A percentile compares a stretch with the other conserved stretches of the same genome.
Conservation (phyloP, 495 filamentous ascomycete species). For the Margaritispora aquatica region DNA sequence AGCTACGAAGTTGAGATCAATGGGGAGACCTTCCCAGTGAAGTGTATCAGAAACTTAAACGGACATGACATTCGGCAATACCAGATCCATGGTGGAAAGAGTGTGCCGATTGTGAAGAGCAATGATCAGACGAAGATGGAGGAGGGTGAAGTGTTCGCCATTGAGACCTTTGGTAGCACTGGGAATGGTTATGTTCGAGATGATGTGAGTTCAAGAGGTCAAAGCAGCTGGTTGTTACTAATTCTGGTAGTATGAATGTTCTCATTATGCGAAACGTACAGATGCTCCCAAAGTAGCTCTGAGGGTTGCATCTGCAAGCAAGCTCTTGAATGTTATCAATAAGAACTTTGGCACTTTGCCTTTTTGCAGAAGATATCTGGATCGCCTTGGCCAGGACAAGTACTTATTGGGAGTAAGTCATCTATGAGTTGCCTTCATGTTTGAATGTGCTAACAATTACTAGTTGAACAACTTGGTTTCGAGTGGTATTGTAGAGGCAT, state of each 20-base stretch:
- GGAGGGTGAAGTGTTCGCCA: conserved; percentile 88
- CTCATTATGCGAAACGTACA: conserved; percentile 64
- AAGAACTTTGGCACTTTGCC: conserved; percentile 90
- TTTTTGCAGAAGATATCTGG: conserved; percentile 80
- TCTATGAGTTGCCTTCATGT: neutral
- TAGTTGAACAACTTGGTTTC: conserved; percentile 76
- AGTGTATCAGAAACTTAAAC: conserved; percentile 81
- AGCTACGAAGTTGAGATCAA: conserved; percentile 79
- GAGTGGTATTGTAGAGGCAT: conserved; percentile 80
- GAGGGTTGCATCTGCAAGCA: conserved; percentile 71
- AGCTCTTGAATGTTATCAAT: conserved; percentile 75
- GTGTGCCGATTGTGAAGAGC: conserved; percentile 83
- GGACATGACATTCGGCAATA: conserved; percentile 84
- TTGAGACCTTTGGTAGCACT: conserved; percentile 91
- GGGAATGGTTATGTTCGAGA: conserved; percentile 80
- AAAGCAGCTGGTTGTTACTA: neutral
- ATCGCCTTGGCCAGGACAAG: conserved; percentile 80
- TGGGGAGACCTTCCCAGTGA: conserved; percentile 73
- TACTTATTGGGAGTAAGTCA: conserved; percentile 72
- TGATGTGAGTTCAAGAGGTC: conserved; percentile 45
- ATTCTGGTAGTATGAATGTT: conserved; percentile 52
- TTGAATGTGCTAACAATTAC: neutral
- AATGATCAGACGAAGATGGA: conserved; percentile 84
- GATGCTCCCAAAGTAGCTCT: conserved; percentile 63
- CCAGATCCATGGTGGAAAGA: conserved; percentile 84